Evolutionary conservation across 208 protist genomes (phyloP).

Genomic region (Acanthamoeba triangularis): DNA sequence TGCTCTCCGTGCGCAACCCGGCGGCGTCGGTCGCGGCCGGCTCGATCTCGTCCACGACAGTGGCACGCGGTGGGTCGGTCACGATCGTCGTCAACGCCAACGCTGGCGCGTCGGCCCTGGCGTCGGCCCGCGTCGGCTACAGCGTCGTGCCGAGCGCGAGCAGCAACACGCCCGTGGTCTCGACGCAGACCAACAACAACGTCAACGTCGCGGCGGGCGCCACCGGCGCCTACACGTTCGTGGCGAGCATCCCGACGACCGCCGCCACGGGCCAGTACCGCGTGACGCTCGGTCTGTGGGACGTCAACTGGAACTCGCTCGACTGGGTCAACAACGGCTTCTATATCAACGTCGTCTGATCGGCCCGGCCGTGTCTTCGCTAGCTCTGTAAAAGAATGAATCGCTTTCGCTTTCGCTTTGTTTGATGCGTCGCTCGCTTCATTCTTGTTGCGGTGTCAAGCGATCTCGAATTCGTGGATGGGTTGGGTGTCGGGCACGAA

Average conservation of each 20-base stretch:
- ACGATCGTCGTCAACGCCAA: background rate
- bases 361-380: background rate
- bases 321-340: slow-evolving; percentile 4
- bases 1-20: background rate
- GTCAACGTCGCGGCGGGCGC: background rate
- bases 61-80: background rate
- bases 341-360: background rate
- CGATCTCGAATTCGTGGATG: slow-evolving; percentile 47
- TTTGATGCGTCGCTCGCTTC: no score
- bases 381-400: background rate
- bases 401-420: no score
- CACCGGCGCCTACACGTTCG: background rate
- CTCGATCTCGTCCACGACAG: background rate
- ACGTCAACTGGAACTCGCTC: background rate
- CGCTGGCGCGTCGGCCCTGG: background rate
- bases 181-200: background rate
- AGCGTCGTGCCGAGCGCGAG: background rate
- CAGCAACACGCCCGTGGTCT: background rate
- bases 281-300: slow-evolving; percentile 12
- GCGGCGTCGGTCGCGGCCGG: background rate
- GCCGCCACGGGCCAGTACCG: background rate
- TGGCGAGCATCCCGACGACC: background rate
- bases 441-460: no score
- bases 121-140: background rate
- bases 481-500: slow-evolving; percentile 2